These are phyloP conservation scores for Kwoniella sp. DNA, from an alignment of 768 basidiomycete species.

Conservation along the genomic window DNA sequence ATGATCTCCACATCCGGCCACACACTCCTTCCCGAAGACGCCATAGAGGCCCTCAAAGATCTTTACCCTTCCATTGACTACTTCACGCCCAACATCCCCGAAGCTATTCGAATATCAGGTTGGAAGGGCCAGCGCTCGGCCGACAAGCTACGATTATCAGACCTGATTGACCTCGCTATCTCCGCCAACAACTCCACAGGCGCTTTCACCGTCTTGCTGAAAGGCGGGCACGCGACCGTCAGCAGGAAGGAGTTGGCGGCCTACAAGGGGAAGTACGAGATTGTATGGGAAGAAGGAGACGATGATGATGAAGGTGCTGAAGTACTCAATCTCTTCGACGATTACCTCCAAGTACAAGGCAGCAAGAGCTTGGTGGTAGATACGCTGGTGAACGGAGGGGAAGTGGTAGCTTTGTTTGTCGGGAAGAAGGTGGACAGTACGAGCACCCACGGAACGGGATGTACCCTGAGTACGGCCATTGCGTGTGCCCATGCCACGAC, in stretches of 20 bases:
- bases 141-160: constrained; percentile 63
- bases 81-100: constrained; percentile 82
- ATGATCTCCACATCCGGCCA: constrained; percentile 90
- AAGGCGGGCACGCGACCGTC: constrained; percentile 75
- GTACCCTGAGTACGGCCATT: constrained; percentile 83
- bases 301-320: constrained; percentile 41
- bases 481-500: constrained; percentile 58
- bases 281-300: constrained; percentile 44
- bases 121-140: background rate
- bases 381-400: constrained; percentile 31
- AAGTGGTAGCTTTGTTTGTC: constrained; percentile 30
- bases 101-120: constrained; percentile 66
- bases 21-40: constrained; percentile 68
- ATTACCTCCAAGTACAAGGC: constrained; percentile 59
- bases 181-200: constrained; percentile 60
- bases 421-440: constrained; percentile 31
- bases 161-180: constrained; percentile 49
- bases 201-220: constrained; percentile 68
- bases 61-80: constrained; percentile 71
- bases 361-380: constrained; percentile 51
- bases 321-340: constrained; percentile 54
- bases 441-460: constrained; percentile 85
- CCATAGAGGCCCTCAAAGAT: constrained; percentile 65
- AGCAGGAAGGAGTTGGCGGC: constrained; percentile 60
- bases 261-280: constrained; percentile 50